Evolutionary conservation across 1,284 basidiomycete genomes (phyloP).

Genomic region (Trichosporon coremiiforme): DNA sequence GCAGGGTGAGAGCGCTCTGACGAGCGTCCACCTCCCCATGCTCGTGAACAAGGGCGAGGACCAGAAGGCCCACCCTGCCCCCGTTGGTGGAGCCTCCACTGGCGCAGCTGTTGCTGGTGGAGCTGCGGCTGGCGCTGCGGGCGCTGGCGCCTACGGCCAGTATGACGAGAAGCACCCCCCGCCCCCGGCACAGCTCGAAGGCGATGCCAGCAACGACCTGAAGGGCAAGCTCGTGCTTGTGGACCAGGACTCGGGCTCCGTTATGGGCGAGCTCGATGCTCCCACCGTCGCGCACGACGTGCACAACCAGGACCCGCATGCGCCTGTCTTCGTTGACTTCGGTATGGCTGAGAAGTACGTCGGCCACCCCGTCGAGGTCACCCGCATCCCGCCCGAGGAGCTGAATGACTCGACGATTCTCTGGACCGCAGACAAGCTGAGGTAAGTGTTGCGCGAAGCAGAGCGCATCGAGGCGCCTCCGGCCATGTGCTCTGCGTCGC

Average conservation of each 20-base stretch:
- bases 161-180: conserved; percentile 20
- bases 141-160: neutral
- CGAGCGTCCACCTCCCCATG: conserved; percentile 33
- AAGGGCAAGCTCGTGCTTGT: conserved; percentile 71
- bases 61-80: neutral
- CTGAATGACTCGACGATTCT: conserved; percentile 66
- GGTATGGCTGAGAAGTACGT: conserved; percentile 57
- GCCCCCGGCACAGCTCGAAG: conserved; percentile 16
- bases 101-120: conserved; percentile 22
- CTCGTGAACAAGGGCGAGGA: conserved; percentile 15
- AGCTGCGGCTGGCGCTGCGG: neutral
- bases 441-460: conserved; percentile 38
- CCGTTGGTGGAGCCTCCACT: conserved; percentile 21
- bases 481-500: too few species aligned
- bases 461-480: too few species aligned
- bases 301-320: conserved; percentile 61
- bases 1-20: conserved; percentile 39
- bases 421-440: conserved; percentile 67
- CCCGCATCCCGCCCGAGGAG: conserved; percentile 67
- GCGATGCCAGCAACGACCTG: conserved; percentile 52
- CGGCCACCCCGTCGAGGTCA: conserved; percentile 57
- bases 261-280: conserved; percentile 71
- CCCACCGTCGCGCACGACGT: conserved; percentile 60
- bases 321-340: conserved; percentile 73
- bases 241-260: conserved; percentile 71